Percentiles rank a stretch among this genome's conserved stretches.
Evolutionary conservation across 805 yeast genomes (phyloP).

Genomic region (Cyberlindnera petersonii): DNA sequence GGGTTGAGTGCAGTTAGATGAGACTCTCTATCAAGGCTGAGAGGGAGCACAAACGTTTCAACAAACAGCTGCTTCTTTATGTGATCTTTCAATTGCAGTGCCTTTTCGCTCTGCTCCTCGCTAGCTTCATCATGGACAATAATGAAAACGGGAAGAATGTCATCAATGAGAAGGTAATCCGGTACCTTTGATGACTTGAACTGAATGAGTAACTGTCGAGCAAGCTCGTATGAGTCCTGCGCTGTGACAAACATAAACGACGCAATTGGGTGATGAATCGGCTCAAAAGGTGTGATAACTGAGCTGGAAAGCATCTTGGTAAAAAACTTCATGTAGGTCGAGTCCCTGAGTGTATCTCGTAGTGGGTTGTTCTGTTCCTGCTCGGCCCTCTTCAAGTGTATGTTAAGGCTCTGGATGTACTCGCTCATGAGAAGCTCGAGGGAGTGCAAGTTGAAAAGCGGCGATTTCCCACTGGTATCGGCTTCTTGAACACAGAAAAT

Average conservation of each 20-base stretch:
- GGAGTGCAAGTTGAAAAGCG: conserved; percentile 33
- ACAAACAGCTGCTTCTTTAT: conserved; percentile 36
- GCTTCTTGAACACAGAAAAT: conserved; percentile 29
- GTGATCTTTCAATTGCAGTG: conserved; percentile 34
- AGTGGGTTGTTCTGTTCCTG: conserved; percentile 25
- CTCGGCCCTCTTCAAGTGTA: conserved; percentile 10
- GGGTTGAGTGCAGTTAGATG: conserved; percentile 23
- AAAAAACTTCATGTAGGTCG: conserved; percentile 55
- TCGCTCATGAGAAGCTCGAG: conserved; percentile 34
- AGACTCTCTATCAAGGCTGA: conserved; percentile 12
- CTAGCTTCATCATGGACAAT: conserved; percentile 45
- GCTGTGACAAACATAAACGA: conserved; percentile 66
- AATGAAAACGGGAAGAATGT: conserved; percentile 51
- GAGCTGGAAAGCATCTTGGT: conserved; percentile 56
- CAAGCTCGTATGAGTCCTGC: conserved; percentile 47
- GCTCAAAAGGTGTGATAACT: conserved; percentile 71
- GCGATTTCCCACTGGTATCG: conserved; percentile 22
- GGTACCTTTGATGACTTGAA: conserved; percentile 50
- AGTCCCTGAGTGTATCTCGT: conserved; percentile 34
- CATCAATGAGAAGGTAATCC: conserved; percentile 62
- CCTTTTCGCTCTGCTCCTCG: conserved; percentile 41
- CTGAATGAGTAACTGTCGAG: conserved; percentile 52
- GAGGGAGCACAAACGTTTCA: conserved; percentile 25
- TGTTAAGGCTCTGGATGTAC: conserved; percentile 30
- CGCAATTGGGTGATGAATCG: conserved; percentile 81